phyloP scores from a whole-genome alignment of 352 stramenopile genomes.

The Elongisporangium undulatum region DNA sequence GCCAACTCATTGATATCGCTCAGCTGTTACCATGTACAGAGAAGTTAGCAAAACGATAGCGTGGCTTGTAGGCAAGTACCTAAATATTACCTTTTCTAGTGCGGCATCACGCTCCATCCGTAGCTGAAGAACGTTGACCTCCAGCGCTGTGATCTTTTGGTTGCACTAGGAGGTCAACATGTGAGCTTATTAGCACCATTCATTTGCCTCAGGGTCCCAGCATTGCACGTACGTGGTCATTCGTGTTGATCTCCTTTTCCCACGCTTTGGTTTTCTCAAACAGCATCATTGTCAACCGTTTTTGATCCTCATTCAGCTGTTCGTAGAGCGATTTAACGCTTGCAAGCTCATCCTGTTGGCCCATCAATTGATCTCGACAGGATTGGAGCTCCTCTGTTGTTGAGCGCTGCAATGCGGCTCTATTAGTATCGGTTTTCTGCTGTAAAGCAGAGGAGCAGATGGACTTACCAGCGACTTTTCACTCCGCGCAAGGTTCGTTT shows the following conservation, averaged over 20 bases:
- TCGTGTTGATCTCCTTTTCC: constrained; percentile 56
- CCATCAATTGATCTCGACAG: constrained; percentile 19
- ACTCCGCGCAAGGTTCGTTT: constrained; percentile 35
- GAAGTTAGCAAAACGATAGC: neutral
- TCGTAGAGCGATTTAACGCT: constrained; percentile 22
- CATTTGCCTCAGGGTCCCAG: neutral
- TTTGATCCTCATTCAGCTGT: constrained; percentile 44
- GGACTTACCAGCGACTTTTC: constrained; percentile 44
- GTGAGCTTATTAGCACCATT: neutral
- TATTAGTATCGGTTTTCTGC: neutral
- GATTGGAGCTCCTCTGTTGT: constrained; percentile 48
- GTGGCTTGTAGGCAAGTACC: neutral
- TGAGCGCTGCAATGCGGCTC: constrained; percentile 33
- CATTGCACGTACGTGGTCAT: constrained; percentile 29
- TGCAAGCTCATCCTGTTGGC: constrained; percentile 29
- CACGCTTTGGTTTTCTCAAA: constrained; percentile 76
- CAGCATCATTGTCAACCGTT: constrained; percentile 46
- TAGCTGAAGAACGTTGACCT: constrained; percentile 22
- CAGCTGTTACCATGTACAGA: constrained; percentile 21
- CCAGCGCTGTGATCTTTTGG: constrained; percentile 36
- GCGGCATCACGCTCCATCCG: constrained; percentile 30
- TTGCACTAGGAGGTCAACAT: constrained; percentile 24
- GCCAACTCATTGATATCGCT: constrained; percentile 53
- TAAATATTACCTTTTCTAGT: constrained; percentile 30
- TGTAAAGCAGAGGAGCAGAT: neutral